Base-by-base conservation (phyloP, 2,329 filamentous ascomycete species). In the Colletotrichum orbiculare region DNA sequence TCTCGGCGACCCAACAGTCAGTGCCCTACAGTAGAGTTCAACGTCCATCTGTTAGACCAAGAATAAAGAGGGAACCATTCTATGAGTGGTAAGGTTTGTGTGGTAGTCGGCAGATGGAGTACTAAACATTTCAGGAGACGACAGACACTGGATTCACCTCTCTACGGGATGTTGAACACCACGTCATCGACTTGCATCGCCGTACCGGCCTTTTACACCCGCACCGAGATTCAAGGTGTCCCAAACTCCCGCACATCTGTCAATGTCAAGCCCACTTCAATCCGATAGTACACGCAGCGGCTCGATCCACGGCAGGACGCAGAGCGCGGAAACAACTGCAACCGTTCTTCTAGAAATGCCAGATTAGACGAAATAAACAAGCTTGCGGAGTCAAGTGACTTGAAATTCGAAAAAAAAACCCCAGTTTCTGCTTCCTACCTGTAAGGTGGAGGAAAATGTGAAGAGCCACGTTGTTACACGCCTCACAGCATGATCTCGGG, bases 401-500 rank as follows among this genome's bases (percentile, higher is more conserved):
- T 38, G 34, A 35, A 0, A 12, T 11, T 37, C 5, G 17, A 25
- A 7, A 25, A 50, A 6, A 17, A 15, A 17, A 11, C 5, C 2
- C 46, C 15, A 55, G 10, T 11, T 13, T 48, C 15, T 33, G 17
- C 53, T 41, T 49, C 37, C 17, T 35, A 41, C 12, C 25, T 57
- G 54, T 45, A 49, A 17, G 4, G 25, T 25, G 4, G 25, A 25
- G 25, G 2, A 25, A 25, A 25, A 25, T 25, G 25, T 25, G 25
- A 25, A 25, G 25, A n/a, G 2, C 46, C 47, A 63, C 47, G 42
- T 57, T 57, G 63, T 34, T 7, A 47, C n/a, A 33, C 53, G 42
- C 38, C 48, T 53, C 25, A 25, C 25, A 37, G 17, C 15, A 34
- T 63, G 59, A 13, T 48, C 53, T 54, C 63, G 63, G 59, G 58